Conservation (phyloP, 2,329 filamentous ascomycete species). For the Stagonosporopsis rhizophila region DNA sequence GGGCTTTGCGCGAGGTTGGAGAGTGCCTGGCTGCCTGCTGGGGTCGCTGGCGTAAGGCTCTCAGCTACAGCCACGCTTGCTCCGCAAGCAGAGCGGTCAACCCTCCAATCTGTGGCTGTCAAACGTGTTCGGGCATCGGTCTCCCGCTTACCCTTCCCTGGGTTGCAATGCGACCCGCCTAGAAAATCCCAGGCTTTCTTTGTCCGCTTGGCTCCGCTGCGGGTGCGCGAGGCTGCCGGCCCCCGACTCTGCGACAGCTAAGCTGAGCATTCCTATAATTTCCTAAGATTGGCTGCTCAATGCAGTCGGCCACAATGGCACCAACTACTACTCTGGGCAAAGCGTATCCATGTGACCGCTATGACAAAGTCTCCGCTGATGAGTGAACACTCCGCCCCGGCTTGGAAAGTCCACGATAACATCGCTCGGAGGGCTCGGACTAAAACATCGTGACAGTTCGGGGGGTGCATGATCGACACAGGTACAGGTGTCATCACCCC, state of each 20-base stretch:
- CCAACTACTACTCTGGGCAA: conserved; percentile 7
- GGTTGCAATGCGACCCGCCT: conserved; percentile 9
- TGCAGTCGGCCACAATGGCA: neutral
- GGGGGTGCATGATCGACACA: conserved; percentile 14
- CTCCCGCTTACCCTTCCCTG: conserved; percentile 23
- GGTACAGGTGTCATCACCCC: conserved; percentile 19
- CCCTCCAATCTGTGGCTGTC: conserved; percentile 35
- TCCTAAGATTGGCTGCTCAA: conserved; percentile 7
- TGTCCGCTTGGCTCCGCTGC: conserved; percentile 7
- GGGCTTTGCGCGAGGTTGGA: conserved; percentile 12
- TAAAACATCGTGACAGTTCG: conserved; percentile 9
- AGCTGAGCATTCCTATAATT: conserved; percentile 16
- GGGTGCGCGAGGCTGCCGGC: conserved; percentile 12
- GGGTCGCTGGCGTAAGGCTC: conserved; percentile 36
- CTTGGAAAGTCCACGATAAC: conserved; percentile 5
- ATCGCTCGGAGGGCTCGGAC: conserved; percentile 17
- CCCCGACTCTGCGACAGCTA: conserved; percentile 16
- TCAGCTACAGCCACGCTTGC: conserved; percentile 28
- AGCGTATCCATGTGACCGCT: neutral
- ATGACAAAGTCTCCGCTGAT: conserved; percentile 12
- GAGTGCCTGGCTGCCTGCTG: conserved; percentile 31
- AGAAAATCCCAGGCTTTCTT: conserved; percentile 7
- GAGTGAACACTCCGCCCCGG: neutral
- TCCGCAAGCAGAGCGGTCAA: conserved; percentile 35
- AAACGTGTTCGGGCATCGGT: conserved; percentile 24